These are phyloP conservation scores for Ichthyophonus hoferi DNA, from an alignment of 208 protist genomes.

Conservation along the genomic window DNA sequence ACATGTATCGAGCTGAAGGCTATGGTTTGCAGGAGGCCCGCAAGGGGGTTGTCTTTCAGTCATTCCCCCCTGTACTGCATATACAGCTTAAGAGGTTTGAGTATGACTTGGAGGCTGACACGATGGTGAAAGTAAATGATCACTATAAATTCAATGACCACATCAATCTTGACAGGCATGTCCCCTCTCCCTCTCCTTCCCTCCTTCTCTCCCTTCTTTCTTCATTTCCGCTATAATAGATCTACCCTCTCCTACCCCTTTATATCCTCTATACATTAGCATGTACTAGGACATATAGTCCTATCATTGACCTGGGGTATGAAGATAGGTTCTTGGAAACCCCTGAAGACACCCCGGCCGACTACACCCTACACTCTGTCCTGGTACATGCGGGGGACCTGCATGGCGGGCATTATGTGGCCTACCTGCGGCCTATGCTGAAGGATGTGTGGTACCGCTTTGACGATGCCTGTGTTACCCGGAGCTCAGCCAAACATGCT, in stretches of 20 bases:
- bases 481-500: conserved; percentile 45
- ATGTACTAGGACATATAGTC: too few relatives aligned
- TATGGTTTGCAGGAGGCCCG: conserved; percentile 73
- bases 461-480: conserved; percentile 71
- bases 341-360: conserved; percentile 18
- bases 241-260: too few relatives aligned
- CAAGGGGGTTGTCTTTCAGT: conserved; percentile 67
- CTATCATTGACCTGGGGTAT: too few relatives aligned
- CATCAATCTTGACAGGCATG: neutral
- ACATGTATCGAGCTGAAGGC: conserved; percentile 73
- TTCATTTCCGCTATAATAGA: too few relatives aligned
- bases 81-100: conserved; percentile 81
- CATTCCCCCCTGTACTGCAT: conserved; percentile 73
- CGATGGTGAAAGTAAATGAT: conserved; percentile 70
- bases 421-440: conserved; percentile 65
- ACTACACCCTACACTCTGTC: conserved; percentile 64
- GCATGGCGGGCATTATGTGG: conserved; percentile 79
- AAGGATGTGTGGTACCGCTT: conserved; percentile 60
- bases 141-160: conserved; percentile 54
- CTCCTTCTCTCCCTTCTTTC: too few relatives aligned
- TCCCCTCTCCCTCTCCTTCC: too few relatives aligned
- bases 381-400: conserved; percentile 76
- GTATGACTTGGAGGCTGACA: conserved; percentile 68
- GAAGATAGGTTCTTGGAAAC: conserved; percentile 57
- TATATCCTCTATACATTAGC: too few relatives aligned